Evolutionary conservation across 345 rosid genomes (phyloP).

Genomic region (Kernera saxatilis): DNA sequence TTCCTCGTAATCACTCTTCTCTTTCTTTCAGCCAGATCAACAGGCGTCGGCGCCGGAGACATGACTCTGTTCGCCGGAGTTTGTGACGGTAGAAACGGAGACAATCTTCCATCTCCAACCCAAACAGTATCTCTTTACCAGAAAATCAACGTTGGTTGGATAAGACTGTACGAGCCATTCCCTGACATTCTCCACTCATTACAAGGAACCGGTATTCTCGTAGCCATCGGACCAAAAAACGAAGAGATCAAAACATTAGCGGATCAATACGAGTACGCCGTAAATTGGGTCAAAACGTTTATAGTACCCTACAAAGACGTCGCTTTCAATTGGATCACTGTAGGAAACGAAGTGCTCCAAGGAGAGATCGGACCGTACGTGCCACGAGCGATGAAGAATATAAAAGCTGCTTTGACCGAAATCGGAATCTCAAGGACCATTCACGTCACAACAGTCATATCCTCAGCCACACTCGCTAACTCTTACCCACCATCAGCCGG

Average conservation of each 20-base stretch:
- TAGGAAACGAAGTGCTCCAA: constrained; percentile 32
- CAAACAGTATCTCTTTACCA: constrained; percentile 26
- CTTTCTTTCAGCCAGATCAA: not conserved
- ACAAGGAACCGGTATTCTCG: not conserved
- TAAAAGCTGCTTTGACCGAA: not conserved
- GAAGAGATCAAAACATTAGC: constrained; percentile 23
- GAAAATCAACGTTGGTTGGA: not conserved
- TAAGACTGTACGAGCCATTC: constrained; percentile 32
- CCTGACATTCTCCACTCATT: constrained; percentile 18
- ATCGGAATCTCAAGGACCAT: not conserved
- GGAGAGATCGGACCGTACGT: constrained; percentile 1
- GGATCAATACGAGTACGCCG: not conserved
- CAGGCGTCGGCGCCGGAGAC: not conserved
- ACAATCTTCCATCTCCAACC: constrained; percentile 32
- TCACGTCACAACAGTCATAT: constrained; percentile 20
- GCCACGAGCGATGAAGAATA: constrained; percentile 24
- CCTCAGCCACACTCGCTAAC: not conserved
- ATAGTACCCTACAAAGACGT: constrained; percentile 24
- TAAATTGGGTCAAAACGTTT: constrained; percentile 9
- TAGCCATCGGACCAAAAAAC: constrained; percentile 23
- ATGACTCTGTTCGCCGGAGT: constrained; percentile 22
- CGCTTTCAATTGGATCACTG: constrained; percentile 14
- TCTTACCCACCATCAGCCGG: constrained; percentile 38
- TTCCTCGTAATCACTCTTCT: not conserved
- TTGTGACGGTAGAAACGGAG: constrained; percentile 28